phyloP scores from a whole-genome alignment of 805 yeast species.

The Diddensiella santjacobensis region DNA sequence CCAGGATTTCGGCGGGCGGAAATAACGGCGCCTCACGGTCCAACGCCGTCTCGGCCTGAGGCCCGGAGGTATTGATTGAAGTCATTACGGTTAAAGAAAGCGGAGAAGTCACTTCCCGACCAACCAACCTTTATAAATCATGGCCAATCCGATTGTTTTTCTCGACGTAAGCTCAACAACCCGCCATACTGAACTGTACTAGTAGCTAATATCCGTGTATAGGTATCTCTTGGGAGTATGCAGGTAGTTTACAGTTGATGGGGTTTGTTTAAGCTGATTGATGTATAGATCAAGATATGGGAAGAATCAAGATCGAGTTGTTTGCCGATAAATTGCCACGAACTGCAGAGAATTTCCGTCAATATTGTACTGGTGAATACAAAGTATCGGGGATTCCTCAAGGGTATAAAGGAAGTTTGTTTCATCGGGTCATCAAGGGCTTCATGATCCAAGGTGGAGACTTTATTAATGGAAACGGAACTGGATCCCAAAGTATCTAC shows the following conservation, averaged over 20 bases:
- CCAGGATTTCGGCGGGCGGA: constrained; percentile 65
- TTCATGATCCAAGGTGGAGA: constrained; percentile 51
- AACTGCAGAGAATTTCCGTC: constrained; percentile 50
- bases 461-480: constrained; percentile 43
- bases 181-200: not conserved
- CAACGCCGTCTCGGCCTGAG: constrained; percentile 68
- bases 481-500: constrained; percentile 42
- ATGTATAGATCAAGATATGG: constrained; percentile 35
- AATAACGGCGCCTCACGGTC: constrained; percentile 72
- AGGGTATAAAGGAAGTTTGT: constrained; percentile 40
- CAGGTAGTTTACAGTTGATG: no score
- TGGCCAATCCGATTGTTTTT: constrained; percentile 37
- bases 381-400: constrained; percentile 38
- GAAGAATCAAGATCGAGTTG: constrained; percentile 45
- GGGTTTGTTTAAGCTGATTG: no score
- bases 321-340: constrained; percentile 40
- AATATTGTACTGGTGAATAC: constrained; percentile 50
- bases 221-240: not conserved
- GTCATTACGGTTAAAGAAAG: not conserved
- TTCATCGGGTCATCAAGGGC: constrained; percentile 43
- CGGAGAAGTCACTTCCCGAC: not conserved
- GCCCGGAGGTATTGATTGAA: constrained; percentile 54
- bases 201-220: no score
- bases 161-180: constrained; percentile 40
- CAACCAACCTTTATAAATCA: not conserved